A percentile compares a stretch with the other conserved stretches of the same genome.
phyloP scores from a whole-genome alignment of 305 asterid genomes.

The Fraxinus nigra region DNA sequence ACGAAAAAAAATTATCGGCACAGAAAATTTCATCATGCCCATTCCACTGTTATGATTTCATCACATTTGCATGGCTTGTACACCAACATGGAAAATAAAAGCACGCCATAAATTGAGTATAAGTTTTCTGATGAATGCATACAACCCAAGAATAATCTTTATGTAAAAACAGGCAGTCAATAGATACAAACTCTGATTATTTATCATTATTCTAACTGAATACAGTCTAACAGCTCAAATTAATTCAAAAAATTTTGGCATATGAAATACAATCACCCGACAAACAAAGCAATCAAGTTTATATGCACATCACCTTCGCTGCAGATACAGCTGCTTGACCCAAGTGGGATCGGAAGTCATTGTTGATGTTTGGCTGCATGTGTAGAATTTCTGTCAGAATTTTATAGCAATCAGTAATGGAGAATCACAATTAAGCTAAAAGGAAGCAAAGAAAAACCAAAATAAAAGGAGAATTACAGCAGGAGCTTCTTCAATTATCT shows the following conservation, averaged over 20 bases:
- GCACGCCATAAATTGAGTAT: not conserved
- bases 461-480: slow-evolving; percentile 57
- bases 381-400: slow-evolving; percentile 27
- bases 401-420: slow-evolving; percentile 25
- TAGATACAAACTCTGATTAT: not conserved
- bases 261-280: slow-evolving; percentile 14
- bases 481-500: slow-evolving; percentile 99
- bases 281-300: slow-evolving; percentile 17
- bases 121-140: not conserved
- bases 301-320: slow-evolving; percentile 68
- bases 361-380: slow-evolving; percentile 77
- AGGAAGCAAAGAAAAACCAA: slow-evolving; percentile 19
- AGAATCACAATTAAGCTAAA: slow-evolving; percentile 13
- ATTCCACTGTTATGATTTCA: not conserved
- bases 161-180: slow-evolving; percentile 13
- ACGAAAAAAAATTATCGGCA: not conserved
- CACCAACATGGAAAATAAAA: not conserved
- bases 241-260: not conserved
- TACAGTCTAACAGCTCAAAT: not conserved
- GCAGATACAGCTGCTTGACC: slow-evolving; percentile 99
- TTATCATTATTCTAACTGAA: not conserved
- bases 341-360: slow-evolving; percentile 68
- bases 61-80: not conserved
- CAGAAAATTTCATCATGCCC: not conserved
- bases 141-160: not conserved